These are phyloP conservation scores for Phytophthora sp. DNA, from an alignment of 352 stramenopile genomes.

Conservation along the genomic window DNA sequence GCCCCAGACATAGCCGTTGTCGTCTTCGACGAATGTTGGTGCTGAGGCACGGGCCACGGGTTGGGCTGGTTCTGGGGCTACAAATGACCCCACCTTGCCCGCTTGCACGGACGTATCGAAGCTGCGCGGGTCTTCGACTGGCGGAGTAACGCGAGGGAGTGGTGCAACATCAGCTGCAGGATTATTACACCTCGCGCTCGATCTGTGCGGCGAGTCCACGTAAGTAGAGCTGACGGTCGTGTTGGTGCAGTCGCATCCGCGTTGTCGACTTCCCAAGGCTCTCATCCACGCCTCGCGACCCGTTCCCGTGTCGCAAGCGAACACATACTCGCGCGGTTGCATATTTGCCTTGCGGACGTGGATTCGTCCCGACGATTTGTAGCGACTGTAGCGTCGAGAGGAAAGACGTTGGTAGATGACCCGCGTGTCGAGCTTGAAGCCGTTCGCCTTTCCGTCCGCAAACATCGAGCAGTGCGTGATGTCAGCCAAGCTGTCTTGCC, in stretches of 20 bases:
- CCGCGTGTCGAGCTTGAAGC: conserved; percentile 47
- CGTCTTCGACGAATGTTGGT: conserved; percentile 39
- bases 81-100: conserved; percentile 8
- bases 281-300: conserved; percentile 49
- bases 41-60: conserved; percentile 12
- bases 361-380: conserved; percentile 39
- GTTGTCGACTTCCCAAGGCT: conserved; percentile 32
- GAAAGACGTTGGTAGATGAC: conserved; percentile 47
- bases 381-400: conserved; percentile 38
- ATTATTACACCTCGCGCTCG: conserved; percentile 11
- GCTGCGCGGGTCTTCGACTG: not conserved
- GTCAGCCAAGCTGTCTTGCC: conserved; percentile 42
- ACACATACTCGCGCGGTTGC: conserved; percentile 38
- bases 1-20: conserved; percentile 23
- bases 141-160: not conserved
- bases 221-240: conserved; percentile 20
- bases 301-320: conserved; percentile 45
- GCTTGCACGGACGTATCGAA: not conserved
- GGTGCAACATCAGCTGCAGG: conserved; percentile 7
- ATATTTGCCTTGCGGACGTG: conserved; percentile 33
- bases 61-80: conserved; percentile 6
- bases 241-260: conserved; percentile 16
- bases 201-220: conserved; percentile 15
- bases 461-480: conserved; percentile 29
- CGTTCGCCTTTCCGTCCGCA: conserved; percentile 40